Base-by-base conservation (phyloP, 2,329 filamentous ascomycete species). In the Eutypa lata region DNA sequence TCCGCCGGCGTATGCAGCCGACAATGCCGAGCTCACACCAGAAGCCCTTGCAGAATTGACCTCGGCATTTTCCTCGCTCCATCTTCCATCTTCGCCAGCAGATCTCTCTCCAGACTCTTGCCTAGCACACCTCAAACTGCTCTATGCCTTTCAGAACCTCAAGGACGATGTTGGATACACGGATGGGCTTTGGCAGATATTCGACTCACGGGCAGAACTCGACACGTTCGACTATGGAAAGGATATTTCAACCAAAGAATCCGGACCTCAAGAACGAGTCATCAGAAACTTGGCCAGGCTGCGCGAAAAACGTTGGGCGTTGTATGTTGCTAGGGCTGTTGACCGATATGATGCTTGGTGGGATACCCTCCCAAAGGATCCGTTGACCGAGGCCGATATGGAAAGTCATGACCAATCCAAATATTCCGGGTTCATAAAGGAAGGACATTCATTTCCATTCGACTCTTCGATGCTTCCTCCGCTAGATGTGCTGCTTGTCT, bases 401-500 rank as follows among this genome's bases (percentile, higher is more conserved):
- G 53, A 57, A 5, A 53, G 47, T 3, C 51, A 56, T 1, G 51
- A 56, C 1, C 57, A 51, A 2, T 31, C 55, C 0, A 61, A 53
- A n/a, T 76, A 75, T 50, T 51, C 40, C 0, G 44, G 22, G 0
- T 79, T 80, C 60, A 58, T 68, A 7, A 11, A 44, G 6, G 21
- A 46, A 47, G 62, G 31, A 57, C 63, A 53, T 53, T 60, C 22
- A 55, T 57, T 28, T 48, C 58, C 22, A 57, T 79, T 77, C 74
- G 68, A 61, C 3, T 63, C 64, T 16, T 65, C 72, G 8, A 71
- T 72, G 51, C 62, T 88, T 40, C 84, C 83, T 2, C 85, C 85
- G 1, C 67, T 68, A 77, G 89, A 92, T 69, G 82, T 92, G 1
- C 69, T 91, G 19, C 89, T 92, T 86, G 84, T 92, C 0, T 89